Base-by-base conservation (phyloP, 1,284 basidiomycete species). In the Taiwanofungus camphoratus region DNA sequence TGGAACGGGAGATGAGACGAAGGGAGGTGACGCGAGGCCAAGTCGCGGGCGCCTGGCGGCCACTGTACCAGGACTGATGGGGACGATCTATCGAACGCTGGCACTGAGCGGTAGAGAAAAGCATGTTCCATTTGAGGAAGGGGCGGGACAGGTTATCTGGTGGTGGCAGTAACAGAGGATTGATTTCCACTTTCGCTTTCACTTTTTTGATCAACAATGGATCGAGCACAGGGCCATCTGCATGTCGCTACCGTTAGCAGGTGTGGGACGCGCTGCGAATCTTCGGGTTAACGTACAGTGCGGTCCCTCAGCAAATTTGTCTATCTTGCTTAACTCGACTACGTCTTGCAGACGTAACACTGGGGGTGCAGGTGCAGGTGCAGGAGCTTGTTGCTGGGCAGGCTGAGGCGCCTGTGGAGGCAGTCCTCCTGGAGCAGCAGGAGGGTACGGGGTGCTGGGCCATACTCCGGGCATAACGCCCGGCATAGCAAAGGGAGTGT, bases 61-160 rank as follows among this genome's bases (percentile, higher is more conserved):
- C 86, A 26, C 62, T 67, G 6, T 73, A 67, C 85, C 85, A 88
- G 0, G 84, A 85, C n/a, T 75, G 65, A 32, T 74, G 68, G 13
- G 58, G 50, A 1, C 64, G 66, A 45, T 87, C 84, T 21, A 63
- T 71, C 2, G 82, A 82, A 42, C 77, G 76, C 50, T 76, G 76
- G 42, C 79, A 79, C 50, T 74, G 71, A 36, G 68, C 72, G 2
- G 82, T 73, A 4, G 68, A 65, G 61, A 79, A 85, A 39, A 83
- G 69, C 79, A 88, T 82, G 62, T 83, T 82, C 83, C 85, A 88
- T 42, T 72, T 75, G 29, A 88, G 64, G 55, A 75, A 74, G 11
- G 70, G 67, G 33, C 63, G 63, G 3, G 61, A 45, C 18, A 62
- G 62, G 4, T 67, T 66, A 9, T 80, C 77, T 1, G 65, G 51